phyloP scores from a whole-genome alignment of 2,329 filamentous ascomycete genomes.

The Ophiostoma fasciatum region DNA sequence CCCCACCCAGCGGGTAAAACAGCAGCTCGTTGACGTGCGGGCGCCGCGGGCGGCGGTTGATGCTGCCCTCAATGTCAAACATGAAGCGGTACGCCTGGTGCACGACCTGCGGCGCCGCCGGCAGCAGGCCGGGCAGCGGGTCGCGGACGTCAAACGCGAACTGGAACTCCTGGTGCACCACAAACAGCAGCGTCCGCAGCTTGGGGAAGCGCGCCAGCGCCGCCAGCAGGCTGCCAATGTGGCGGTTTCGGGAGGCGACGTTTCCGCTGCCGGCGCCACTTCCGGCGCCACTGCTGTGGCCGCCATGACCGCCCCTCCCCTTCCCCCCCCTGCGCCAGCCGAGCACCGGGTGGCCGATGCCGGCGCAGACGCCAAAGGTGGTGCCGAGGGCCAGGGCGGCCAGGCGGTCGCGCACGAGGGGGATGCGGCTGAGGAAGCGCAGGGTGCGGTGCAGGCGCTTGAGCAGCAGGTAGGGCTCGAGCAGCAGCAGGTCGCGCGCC shows the following conservation, averaged over 20 bases:
- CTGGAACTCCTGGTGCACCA: slow-evolving; percentile 33
- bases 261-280: no score
- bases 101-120: slow-evolving; percentile 21
- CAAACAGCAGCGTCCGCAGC: slow-evolving; percentile 27
- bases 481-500: slow-evolving; percentile 28
- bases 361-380: slow-evolving; percentile 28
- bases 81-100: slow-evolving; percentile 31
- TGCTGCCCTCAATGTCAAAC: slow-evolving; percentile 31
- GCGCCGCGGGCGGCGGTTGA: slow-evolving; percentile 26
- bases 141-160: slow-evolving; percentile 25
- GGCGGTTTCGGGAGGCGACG: no score
- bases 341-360: slow-evolving; percentile 29
- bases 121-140: slow-evolving; percentile 11
- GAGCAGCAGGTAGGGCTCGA: slow-evolving; percentile 33
- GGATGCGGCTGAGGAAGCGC: slow-evolving; percentile 30
- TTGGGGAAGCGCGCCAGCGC: slow-evolving; percentile 25
- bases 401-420: slow-evolving; percentile 25
- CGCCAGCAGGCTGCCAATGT: slow-evolving; percentile 27
- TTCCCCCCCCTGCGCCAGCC: no score
- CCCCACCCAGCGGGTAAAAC: slow-evolving; percentile 20
- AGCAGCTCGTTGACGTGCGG: slow-evolving; percentile 27
- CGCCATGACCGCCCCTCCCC: no score
- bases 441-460: slow-evolving; percentile 30
- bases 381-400: slow-evolving; percentile 29
- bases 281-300: no score